Percentiles rank a stretch among this genome's conserved stretches.
Evolutionary conservation across 768 basidiomycete genomes (phyloP).

Genomic region (Floccularia luteovirens): DNA sequence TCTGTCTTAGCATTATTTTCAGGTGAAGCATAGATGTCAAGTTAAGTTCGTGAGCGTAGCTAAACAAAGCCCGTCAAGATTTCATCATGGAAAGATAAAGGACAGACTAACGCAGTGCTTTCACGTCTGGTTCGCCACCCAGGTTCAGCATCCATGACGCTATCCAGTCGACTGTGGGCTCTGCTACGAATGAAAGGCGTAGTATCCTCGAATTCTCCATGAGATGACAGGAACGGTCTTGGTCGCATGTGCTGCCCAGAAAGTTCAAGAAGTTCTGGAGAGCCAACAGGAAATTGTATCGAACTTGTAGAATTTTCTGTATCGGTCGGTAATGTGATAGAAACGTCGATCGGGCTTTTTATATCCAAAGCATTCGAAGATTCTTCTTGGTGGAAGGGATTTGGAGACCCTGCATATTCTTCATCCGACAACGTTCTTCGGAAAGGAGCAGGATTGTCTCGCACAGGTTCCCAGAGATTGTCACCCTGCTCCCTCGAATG

Average conservation of each 20-base stretch:
- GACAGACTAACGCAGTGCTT: slow-evolving; percentile 72
- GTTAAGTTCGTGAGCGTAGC: slow-evolving; percentile 81
- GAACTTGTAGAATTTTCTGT: slow-evolving; percentile 53
- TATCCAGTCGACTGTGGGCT: slow-evolving; percentile 71
- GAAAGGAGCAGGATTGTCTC: slow-evolving; percentile 65
- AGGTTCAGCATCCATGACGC: slow-evolving; percentile 44
- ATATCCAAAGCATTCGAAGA: slow-evolving; percentile 33
- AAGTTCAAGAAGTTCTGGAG: slow-evolving; percentile 65
- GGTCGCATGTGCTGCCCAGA: slow-evolving; percentile 41
- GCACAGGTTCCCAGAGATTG: slow-evolving; percentile 37
- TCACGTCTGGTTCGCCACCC: slow-evolving; percentile 86
- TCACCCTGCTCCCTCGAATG: slow-evolving; percentile 34
- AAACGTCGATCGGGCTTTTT: slow-evolving; percentile 53
- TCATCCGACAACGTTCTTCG: slow-evolving; percentile 70
- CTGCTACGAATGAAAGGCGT: slow-evolving; percentile 84
- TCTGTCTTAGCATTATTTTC: slow-evolving; percentile 85
- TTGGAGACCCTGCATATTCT: slow-evolving; percentile 49
- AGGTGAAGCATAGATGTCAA: slow-evolving; percentile 84
- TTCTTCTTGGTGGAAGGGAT: slow-evolving; percentile 35
- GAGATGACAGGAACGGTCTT: slow-evolving; percentile 61
- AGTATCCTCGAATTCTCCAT: slow-evolving; percentile 63
- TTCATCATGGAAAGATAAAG: slow-evolving; percentile 2
- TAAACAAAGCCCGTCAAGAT: slow-evolving; percentile 18
- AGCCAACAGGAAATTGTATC: slow-evolving; percentile 75
- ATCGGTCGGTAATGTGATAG: slow-evolving; percentile 42